phyloP scores from a whole-genome alignment of 106 monocot genomes.

The Agapanthus africanus region DNA sequence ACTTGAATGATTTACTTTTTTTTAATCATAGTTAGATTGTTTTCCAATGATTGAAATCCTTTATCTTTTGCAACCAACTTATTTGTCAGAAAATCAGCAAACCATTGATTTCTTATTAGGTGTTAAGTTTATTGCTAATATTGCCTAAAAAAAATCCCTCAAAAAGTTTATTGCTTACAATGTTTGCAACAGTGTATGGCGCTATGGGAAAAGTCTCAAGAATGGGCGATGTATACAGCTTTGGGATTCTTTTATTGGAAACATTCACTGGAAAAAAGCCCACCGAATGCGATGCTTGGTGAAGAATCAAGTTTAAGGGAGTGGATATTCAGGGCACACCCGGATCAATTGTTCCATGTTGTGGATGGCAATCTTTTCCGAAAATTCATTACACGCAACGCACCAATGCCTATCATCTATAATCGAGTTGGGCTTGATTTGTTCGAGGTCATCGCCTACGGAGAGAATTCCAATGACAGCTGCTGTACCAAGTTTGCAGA shows the following conservation, averaged over 20 bases:
- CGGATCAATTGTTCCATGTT: conserved; percentile 4
- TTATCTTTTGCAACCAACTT: too few species aligned
- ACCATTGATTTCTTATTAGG: too few species aligned
- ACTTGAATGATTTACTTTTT: too few species aligned
- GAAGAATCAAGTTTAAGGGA: conserved; percentile 16
- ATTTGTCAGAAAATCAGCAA: too few species aligned
- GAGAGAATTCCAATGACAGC: neutral
- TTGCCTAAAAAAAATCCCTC: neutral
- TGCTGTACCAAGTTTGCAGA: neutral
- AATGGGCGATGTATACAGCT: conserved; percentile 24
- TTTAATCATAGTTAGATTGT: too few species aligned
- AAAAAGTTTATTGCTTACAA: neutral
- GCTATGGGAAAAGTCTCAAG: conserved; percentile 7
- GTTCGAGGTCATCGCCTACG: neutral
- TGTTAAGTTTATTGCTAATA: neutral
- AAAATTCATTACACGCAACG: neutral
- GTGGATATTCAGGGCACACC: conserved; percentile 10
- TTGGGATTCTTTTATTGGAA: conserved; percentile 22
- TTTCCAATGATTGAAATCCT: too few species aligned
- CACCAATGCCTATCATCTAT: neutral
- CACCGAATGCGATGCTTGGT: conserved; percentile 17
- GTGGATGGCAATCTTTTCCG: conserved; percentile 6
- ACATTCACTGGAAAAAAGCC: conserved; percentile 20
- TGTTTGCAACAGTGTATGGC: conserved; percentile 11
- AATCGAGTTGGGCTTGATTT: conserved; percentile 1